phyloP scores from a whole-genome alignment of 495 filamentous ascomycete species.

The Pseudevernia furfuracea region DNA sequence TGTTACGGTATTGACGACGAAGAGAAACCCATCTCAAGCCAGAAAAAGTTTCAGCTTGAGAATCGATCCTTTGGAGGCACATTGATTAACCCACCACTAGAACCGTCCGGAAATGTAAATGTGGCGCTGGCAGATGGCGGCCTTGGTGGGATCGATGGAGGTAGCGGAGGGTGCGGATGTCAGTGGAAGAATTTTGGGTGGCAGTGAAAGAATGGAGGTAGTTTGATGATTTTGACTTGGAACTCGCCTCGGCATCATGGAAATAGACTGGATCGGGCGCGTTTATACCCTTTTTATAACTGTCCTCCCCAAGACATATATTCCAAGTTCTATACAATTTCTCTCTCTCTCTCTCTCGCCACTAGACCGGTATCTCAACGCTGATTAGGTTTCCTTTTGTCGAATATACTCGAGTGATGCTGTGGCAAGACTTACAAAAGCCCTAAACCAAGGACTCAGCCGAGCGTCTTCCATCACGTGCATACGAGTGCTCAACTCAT shows the following conservation, averaged over 20 bases:
- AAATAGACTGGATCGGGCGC: background rate
- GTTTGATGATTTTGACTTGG: background rate
- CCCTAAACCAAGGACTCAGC: too few relatives aligned
- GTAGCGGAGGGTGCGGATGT: constrained; percentile 66
- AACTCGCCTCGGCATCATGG: background rate
- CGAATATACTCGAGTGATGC: too few relatives aligned
- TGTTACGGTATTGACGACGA: constrained; percentile 55
- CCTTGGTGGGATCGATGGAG: constrained; percentile 59
- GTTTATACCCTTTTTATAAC: background rate
- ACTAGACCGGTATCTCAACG: too few relatives aligned
- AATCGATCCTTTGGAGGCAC: constrained; percentile 52
- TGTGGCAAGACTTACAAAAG: too few relatives aligned
- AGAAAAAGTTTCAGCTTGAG: constrained; percentile 50
- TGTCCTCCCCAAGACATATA: too few relatives aligned
- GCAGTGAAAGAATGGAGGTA: background rate
- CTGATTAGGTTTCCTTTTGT: too few relatives aligned
- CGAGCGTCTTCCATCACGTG: too few relatives aligned
- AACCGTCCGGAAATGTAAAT: constrained; percentile 36
- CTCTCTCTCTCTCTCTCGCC: too few relatives aligned
- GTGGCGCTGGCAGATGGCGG: constrained; percentile 26
- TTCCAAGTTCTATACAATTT: background rate
- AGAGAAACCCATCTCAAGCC: constrained; percentile 43
- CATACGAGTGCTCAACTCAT: too few relatives aligned
- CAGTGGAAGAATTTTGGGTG: constrained; percentile 57
- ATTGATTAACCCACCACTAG: constrained; percentile 50